These are phyloP conservation scores for Coffea canephora DNA, from an alignment of 257 asterid species.

Conservation along the genomic window DNA sequence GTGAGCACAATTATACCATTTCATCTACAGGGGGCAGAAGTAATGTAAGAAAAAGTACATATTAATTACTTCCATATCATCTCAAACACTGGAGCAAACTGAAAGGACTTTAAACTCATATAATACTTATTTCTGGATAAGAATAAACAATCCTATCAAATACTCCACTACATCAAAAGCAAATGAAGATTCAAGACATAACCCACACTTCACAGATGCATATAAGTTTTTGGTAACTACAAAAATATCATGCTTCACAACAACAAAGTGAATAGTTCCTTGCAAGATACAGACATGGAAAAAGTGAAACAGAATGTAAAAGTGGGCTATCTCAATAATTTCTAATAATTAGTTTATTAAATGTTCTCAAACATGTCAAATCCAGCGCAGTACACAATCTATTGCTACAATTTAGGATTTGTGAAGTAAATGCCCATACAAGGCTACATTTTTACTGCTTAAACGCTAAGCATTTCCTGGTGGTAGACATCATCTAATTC, in stretches of 20 bases:
- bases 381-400: no score
- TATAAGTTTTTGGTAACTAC: not conserved
- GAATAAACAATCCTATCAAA: not conserved
- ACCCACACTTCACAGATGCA: not conserved
- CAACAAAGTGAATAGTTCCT: not conserved
- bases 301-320: not conserved
- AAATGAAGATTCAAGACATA: not conserved
- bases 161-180: no score
- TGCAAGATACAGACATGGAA: conserved; percentile 3
- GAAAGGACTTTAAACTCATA: not conserved
- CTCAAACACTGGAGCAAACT: not conserved
- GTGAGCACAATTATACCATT: not conserved
- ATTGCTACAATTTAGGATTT: not conserved
- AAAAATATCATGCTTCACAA: not conserved
- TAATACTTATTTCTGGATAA: not conserved
- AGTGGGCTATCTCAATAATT: not conserved
- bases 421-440: not conserved
- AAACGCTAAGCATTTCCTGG: not conserved
- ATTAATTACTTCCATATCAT: not conserved
- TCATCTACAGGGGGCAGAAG: not conserved
- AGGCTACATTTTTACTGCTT: not conserved
- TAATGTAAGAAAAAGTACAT: not conserved
- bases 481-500: not conserved
- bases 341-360: not conserved
- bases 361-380: not conserved